Evolutionary conservation across 179 eudicot genomes (phyloP).

Genomic region (Corrigiola litoralis): DNA sequence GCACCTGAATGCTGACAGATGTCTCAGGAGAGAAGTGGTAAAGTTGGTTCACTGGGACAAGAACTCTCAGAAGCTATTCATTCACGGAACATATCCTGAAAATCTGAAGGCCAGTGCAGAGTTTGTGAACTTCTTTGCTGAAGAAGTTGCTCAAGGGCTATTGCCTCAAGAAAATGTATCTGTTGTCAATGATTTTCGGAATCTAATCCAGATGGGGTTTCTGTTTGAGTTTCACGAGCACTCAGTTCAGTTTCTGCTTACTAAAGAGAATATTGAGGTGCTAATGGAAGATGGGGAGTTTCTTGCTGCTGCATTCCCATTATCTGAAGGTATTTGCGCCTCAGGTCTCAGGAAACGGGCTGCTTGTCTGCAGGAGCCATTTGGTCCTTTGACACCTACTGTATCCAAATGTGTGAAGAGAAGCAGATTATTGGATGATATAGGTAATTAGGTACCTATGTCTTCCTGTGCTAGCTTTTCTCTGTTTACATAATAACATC

Average conservation of each 20-base stretch:
- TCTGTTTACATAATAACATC: too few species aligned
- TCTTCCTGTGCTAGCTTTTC: too few species aligned
- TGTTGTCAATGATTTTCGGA: constrained; percentile 18
- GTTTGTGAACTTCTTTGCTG: constrained; percentile 24
- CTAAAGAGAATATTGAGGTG: constrained; percentile 25
- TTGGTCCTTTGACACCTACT: constrained; percentile 11
- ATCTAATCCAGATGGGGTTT: constrained; percentile 29
- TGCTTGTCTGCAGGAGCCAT: neutral
- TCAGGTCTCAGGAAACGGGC: constrained; percentile 4
- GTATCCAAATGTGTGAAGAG: constrained; percentile 1
- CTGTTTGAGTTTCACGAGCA: constrained; percentile 21
- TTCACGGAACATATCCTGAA: constrained; percentile 8
- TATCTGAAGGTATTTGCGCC: neutral
- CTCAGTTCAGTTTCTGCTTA: constrained; percentile 25
- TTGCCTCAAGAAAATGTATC: constrained; percentile 9
- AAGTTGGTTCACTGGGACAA: constrained; percentile 36
- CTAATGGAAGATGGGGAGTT: constrained; percentile 19
- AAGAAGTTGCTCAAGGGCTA: constrained; percentile 24
- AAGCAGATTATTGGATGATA: constrained; percentile 16
- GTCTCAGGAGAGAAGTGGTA: constrained; percentile 4
- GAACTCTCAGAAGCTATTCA: constrained; percentile 7
- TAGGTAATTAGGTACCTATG: constrained; percentile 6
- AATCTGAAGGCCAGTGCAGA: constrained; percentile 12
- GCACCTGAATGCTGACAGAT: neutral
- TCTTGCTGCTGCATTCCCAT: constrained; percentile 18